Conservation (phyloP, 345 rosid genomes). For the Adansonia digitata region DNA sequence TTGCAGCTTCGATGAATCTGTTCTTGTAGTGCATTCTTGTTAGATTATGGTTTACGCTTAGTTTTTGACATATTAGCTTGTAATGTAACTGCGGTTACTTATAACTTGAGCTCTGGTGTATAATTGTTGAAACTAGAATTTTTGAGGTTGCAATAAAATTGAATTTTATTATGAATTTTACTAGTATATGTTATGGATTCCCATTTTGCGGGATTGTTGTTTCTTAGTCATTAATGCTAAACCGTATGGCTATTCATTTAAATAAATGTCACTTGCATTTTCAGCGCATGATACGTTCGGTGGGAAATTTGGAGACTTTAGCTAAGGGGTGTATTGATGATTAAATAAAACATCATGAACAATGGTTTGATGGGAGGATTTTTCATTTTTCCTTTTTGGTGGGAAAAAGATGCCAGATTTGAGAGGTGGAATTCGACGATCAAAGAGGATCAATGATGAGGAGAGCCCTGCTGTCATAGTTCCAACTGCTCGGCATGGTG, state of each 20-base stretch:
- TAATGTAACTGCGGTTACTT: neutral
- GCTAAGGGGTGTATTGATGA: neutral
- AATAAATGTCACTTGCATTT: neutral
- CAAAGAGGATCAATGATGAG: constrained; percentile 37
- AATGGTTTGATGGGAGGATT: constrained; percentile 9
- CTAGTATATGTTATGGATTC: neutral
- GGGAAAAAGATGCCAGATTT: constrained; percentile 43
- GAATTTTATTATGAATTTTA: neutral
- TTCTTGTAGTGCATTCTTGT: neutral
- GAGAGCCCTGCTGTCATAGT: constrained; percentile 29
- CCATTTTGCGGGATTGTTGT: neutral
- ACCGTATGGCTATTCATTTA: neutral
- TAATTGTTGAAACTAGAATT: neutral
- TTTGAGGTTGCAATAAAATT: constrained; percentile 4
- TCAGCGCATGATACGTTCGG: neutral
- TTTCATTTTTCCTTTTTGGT: constrained; percentile 20
- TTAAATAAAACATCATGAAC: neutral
- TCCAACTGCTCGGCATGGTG: constrained; percentile 29
- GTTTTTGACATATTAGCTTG: neutral
- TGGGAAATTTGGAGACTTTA: neutral
- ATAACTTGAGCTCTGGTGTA: neutral
- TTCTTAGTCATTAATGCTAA: neutral
- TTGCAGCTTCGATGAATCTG: constrained; percentile 1
- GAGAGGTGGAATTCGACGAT: constrained; percentile 37
- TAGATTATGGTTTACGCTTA: neutral